Base-by-base conservation (phyloP, 2,329 filamentous ascomycete species). In the Exophiala alcalophila region DNA sequence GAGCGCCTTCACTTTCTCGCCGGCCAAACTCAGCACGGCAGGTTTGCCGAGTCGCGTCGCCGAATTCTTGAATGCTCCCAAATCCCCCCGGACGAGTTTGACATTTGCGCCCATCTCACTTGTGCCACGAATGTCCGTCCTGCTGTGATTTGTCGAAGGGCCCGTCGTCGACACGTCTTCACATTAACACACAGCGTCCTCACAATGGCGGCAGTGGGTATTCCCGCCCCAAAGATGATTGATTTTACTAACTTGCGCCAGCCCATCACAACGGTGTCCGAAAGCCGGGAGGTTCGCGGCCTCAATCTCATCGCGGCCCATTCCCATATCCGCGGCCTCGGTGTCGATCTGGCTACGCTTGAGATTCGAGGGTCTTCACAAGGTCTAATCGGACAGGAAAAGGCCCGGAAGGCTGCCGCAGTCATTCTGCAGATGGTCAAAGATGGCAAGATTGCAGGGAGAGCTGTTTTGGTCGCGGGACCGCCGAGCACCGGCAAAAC, bases 371-470 rank as follows among this genome's bases (percentile, higher is more conserved):
- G 78, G 19, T 77, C 84, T 33, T 94, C 91, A 10, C 92, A 98
- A 66, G 92, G 92, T 24, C 80, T 98, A 4, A 91, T 98, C 6
- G 92, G 92, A 31, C 92, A 98, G 69, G 84, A 94, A 61, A 95
- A 95, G 73, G 92, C 92, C 43, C 83, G 92, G 48, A 97, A 96
- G 69, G 92, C 92, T 7, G 92, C 92, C 3, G 92, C 91, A 1
- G 85, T 98, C 34, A 94, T 98, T 59, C 72, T 98, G 49, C 89
- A 95, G 72, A 98, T 98, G 92, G 94, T 94, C 59, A 96, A 94
- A 71, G 89, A 96, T 62, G 91, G 91, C 61, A 97, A 96, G 74
- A 97, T 98, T 70, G 92, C 92, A 46, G 92, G 92, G 39, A 82
- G 91, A 60, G 92, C 92, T 23, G 86, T 96, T 21, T 73, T 98